Conservation (phyloP, 2,329 filamentous ascomycete species). For the Aschersonia sp. region DNA sequence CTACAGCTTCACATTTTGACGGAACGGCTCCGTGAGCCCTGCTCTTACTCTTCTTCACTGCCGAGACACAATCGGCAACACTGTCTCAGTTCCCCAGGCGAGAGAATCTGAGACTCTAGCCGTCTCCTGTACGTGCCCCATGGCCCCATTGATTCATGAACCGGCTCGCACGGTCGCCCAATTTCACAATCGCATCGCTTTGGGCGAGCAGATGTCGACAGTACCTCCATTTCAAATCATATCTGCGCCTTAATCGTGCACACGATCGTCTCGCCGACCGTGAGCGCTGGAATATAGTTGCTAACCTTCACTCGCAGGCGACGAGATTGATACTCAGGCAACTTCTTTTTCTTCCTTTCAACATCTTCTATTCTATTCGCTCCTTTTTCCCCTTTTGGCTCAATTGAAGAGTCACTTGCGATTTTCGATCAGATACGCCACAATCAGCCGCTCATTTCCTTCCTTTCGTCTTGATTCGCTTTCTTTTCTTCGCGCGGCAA, state of each 20-base stretch:
- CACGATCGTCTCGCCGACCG: neutral
- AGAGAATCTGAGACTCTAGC: constrained; percentile 1
- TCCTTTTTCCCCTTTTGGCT: neutral
- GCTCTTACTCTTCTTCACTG: neutral
- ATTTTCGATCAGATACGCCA: neutral
- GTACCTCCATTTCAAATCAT: neutral
- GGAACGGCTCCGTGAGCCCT: constrained; percentile 1
- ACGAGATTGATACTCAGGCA: neutral
- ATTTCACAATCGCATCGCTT: neutral
- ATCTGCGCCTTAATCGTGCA: neutral
- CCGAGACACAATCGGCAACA: neutral
- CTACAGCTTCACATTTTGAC: neutral
- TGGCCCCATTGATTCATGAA: neutral
- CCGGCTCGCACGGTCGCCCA: neutral
- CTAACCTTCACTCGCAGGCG: neutral
- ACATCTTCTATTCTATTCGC: neutral
- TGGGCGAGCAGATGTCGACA: neutral
- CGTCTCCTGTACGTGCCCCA: constrained; percentile 3
- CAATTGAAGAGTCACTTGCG: neutral
- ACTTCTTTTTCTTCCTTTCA: neutral
- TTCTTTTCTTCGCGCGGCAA: neutral
- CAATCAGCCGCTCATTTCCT: neutral
- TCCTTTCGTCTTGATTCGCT: neutral
- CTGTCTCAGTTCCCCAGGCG: neutral
- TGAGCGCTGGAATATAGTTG: neutral